phyloP scores from a whole-genome alignment of 257 asterid genomes.

The Solanum clarkiae region DNA sequence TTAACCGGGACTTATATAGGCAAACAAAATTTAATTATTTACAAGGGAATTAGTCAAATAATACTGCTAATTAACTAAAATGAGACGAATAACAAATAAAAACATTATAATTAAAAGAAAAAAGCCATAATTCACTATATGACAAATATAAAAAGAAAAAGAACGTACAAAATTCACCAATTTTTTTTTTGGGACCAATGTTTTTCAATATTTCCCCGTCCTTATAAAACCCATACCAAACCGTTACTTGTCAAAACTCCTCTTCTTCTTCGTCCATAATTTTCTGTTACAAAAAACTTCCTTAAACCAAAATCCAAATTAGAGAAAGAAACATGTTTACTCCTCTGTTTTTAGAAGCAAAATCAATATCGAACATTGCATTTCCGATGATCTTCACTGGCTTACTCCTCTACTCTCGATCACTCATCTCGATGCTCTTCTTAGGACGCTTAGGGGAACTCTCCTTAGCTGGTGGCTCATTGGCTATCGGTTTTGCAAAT shows the following conservation, averaged over 20 bases:
- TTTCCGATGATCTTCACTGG: background rate
- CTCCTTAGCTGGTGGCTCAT: conserved; percentile 34
- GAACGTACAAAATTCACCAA: too few species aligned
- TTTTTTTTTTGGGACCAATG: too few species aligned
- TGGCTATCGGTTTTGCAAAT: conserved; percentile 38
- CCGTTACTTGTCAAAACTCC: background rate
- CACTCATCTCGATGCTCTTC: background rate
- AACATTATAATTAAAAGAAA: too few species aligned
- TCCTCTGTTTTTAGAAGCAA: background rate
- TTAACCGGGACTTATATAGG: too few species aligned
- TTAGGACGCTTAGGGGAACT: background rate
- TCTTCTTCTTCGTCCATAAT: background rate
- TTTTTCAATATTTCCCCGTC: background rate
- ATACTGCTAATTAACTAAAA: too few species aligned
- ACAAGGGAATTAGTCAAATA: too few species aligned
- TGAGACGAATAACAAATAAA: too few species aligned
- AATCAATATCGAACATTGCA: background rate
- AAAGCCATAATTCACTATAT: too few species aligned
- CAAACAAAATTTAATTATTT: too few species aligned
- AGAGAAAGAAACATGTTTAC: background rate
- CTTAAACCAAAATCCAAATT: background rate
- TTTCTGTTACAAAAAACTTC: background rate
- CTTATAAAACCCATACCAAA: background rate
- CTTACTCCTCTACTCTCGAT: background rate
- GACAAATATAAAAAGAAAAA: too few species aligned